Percentiles rank a stretch among this genome's conserved stretches.
Conservation (phyloP, 2,329 filamentous ascomycete species). For the Rhexocercosporidium sp. region DNA sequence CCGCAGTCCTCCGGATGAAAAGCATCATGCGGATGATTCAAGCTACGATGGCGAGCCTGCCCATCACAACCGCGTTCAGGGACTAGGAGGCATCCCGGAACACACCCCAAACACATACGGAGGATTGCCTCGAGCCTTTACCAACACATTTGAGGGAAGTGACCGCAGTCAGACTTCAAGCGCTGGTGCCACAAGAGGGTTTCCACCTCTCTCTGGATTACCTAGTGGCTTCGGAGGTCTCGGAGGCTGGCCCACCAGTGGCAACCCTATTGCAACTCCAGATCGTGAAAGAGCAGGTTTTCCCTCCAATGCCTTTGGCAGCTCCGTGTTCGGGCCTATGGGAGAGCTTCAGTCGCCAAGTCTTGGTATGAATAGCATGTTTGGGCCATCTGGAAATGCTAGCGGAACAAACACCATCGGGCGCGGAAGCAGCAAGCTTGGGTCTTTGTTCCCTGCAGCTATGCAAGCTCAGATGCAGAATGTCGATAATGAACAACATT, state of each 20-base stretch:
- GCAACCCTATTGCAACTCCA: slow-evolving; percentile 68
- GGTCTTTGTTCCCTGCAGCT: slow-evolving; percentile 82
- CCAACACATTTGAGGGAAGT: slow-evolving; percentile 62
- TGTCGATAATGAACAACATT: slow-evolving; percentile 63
- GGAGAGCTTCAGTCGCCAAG: slow-evolving; percentile 80
- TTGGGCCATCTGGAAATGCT: slow-evolving; percentile 63
- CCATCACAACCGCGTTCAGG: slow-evolving; percentile 55
- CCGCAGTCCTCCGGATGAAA: slow-evolving; percentile 82
- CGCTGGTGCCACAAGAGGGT: slow-evolving; percentile 75
- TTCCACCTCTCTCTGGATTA: slow-evolving; percentile 65
- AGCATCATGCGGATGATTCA: slow-evolving; percentile 58
- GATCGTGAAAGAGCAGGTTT: slow-evolving; percentile 65
- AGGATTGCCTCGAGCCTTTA: slow-evolving; percentile 57
- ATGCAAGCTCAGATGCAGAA: slow-evolving; percentile 92
- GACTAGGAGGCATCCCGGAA: slow-evolving; percentile 58
- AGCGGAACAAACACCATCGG: slow-evolving; percentile 68
- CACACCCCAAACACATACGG: slow-evolving; percentile 59
- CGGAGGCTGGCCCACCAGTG: slow-evolving; percentile 54
- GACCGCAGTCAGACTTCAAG: slow-evolving; percentile 95
- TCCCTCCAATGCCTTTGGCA: slow-evolving; percentile 68
- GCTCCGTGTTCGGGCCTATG: slow-evolving; percentile 77
- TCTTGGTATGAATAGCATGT: slow-evolving; percentile 70
- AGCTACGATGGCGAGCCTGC: slow-evolving; percentile 36
- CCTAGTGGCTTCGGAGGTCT: slow-evolving; percentile 50
- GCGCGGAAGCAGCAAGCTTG: slow-evolving; percentile 82